Evolutionary conservation across 441 rosid species (phyloP), one percentile per base, ranked within the genome.

Genomic region (Gossypium schwendimanii): DNA sequence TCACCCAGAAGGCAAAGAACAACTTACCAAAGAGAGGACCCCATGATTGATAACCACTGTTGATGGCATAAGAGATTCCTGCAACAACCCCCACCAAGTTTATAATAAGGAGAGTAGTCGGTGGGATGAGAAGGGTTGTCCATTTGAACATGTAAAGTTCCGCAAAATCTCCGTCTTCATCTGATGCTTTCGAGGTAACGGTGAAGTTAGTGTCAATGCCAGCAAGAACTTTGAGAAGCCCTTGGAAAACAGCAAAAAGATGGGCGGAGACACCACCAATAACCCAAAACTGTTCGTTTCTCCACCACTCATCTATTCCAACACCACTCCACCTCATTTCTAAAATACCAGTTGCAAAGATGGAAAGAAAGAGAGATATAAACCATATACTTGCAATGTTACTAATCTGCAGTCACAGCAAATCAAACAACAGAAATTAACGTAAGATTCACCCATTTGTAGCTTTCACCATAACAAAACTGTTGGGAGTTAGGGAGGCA

Each of bases 281-380:
- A 18, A 95, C 98, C 98, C 99, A 95, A 76, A 95, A 95, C 78
- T 95, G 98, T 72, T 95, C 95, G 71, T 95, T 95, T 78, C 99
- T 91, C 99, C 99, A 95, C 98, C 98, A 93, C 73, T 95, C 99
- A 24, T 93, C 98, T 26, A 95, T 93, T 52, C 99, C 96, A 23
- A 95, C 99, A 1, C 99, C 98, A 74, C 99, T 93, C 99, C 99
- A 95, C 79, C 97, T 84, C 94, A 93, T 93, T 81, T 95, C 99
- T 10, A 95, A 81, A 44, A 95, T 93, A 83, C 99, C 98, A 3
- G 99, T 93, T 0, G 97, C 98, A 64, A 95, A 93, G 82, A 95
- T 95, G 62, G 97, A 93, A 73, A 93, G 93, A 84, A 95, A 95
- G 89, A 95, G 98, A 14, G 98, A 85, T 75, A 95, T 90, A 80